Percentiles rank a stretch among this genome's conserved stretches.
Evolutionary conservation across 1,139 yeast genomes (phyloP).

Genomic region (Pneumocystis sp.): DNA sequence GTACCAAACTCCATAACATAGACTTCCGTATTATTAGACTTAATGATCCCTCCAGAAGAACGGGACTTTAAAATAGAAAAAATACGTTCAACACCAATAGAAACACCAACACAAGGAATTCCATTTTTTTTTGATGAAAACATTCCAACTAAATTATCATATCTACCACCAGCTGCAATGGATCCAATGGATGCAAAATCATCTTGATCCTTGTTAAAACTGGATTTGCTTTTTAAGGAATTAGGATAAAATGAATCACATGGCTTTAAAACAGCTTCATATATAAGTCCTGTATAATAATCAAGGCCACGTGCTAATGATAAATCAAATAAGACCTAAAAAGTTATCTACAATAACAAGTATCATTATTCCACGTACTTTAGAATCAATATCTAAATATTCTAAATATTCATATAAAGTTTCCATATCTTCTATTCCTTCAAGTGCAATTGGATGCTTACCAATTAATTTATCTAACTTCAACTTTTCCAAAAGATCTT

Average conservation of each 20-base stretch:
- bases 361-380: conserved; percentile 17
- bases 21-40: conserved; percentile 81
- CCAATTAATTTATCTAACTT: conserved; percentile 42
- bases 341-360: background rate
- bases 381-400: conserved; percentile 46
- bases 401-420: conserved; percentile 60
- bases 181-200: conserved; percentile 90
- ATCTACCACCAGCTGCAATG: conserved; percentile 97
- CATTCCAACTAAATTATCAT: conserved; percentile 93
- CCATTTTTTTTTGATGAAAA: conserved; percentile 65
- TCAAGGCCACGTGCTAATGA: conserved; percentile 95
- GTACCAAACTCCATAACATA: conserved; percentile 97
- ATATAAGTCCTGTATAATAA: conserved; percentile 90
- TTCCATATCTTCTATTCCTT: conserved; percentile 70
- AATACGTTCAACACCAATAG: conserved; percentile 90
- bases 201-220: conserved; percentile 32
- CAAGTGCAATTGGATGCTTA: conserved; percentile 54
- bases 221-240: conserved; percentile 33
- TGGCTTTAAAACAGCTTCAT: conserved; percentile 87
- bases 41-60: conserved; percentile 36
- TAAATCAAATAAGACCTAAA: conserved; percentile 65
- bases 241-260: conserved; percentile 49
- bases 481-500: conserved; percentile 48
- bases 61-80: conserved; percentile 79
- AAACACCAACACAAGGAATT: conserved; percentile 92